Percentiles rank a stretch among this genome's conserved stretches.
Evolutionary conservation across 495 filamentous ascomycete species (phyloP).

Genomic region (Penicillium manginii): DNA sequence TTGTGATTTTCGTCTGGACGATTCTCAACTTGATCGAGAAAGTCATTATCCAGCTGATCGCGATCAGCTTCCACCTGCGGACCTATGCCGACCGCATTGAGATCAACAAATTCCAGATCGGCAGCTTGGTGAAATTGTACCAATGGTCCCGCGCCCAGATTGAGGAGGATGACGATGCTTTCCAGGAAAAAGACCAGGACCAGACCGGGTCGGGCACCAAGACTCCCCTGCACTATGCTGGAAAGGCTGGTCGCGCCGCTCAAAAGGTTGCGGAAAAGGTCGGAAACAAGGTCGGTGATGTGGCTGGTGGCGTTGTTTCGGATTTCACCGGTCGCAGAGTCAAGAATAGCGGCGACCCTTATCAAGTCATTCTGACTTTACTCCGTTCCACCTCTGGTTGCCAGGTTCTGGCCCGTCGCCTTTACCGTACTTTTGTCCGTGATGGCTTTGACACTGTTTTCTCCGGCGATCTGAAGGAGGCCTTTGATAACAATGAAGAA

Average conservation of each 20-base stretch:
- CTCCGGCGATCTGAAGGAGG: conserved; percentile 74
- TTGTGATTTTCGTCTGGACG: conserved; percentile 77
- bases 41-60: conserved; percentile 93
- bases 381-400: conserved; percentile 72
- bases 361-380: conserved; percentile 78
- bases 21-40: conserved; percentile 88
- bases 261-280: conserved; percentile 75
- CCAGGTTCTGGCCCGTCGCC: conserved; percentile 83
- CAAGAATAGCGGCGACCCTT: conserved; percentile 76
- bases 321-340: conserved; percentile 87
- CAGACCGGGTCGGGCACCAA: conserved; percentile 57
- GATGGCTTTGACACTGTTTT: conserved; percentile 75
- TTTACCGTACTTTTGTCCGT: conserved; percentile 88
- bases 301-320: conserved; percentile 87
- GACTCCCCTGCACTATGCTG: conserved; percentile 73
- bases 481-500: conserved; percentile 84
- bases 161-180: conserved; percentile 71
- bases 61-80: conserved; percentile 86
- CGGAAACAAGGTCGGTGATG: conserved; percentile 83
- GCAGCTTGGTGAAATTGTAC: conserved; percentile 80
- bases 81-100: conserved; percentile 94
- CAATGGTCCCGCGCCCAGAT: conserved; percentile 76
- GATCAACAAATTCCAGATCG: conserved; percentile 88
- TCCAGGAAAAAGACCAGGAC: conserved; percentile 54
- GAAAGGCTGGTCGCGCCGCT: conserved; percentile 66